Base-by-base conservation (phyloP, 768 basidiomycete species). In the Xerocomus spinulosus region DNA sequence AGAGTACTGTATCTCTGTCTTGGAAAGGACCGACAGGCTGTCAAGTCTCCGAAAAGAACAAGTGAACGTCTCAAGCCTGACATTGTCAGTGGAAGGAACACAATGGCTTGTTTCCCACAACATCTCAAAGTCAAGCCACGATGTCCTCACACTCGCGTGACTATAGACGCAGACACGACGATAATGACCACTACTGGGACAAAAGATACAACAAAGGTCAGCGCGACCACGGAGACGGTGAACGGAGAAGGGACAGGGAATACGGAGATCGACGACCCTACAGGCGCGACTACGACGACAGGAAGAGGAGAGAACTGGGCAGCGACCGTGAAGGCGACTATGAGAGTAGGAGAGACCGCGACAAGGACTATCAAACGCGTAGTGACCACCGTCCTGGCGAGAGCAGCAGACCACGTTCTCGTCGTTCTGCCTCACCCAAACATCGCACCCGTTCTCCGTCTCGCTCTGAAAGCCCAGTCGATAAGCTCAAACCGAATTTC, bases 401-500 rank as follows among this genome's bases (percentile, higher is more conserved):
- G 49, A 57, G 44, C 42, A 65, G 63, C 37, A 60, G 52, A 43
- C 56, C 59, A 39, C 57, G 50, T 5, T 57, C 70, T 17, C 70
- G 68, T 41, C 81, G 85, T 26, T 87, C 86, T 29, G 81, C 79
- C 3, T 87, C 85, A 7, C 84, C 67, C 24, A 38, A 29, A 30
- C 55, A 41, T 20, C 70, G 66, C 33, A 71, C 78, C n/a, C 61
- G 55, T 20, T 72, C 78, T 24, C 59, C 55, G 4, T 32, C 79
- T 2, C 71, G 68, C 32, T 78, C 80, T 5, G 68, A 67, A 32
- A 73, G 71, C 29, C 63, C 60, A 29, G 70, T 72, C 38, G 77
- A 78, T 58, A 87, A 87, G 60, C 71, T 80, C 5, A 92, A 95
- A 70, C 94, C 96, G 9, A 94, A 96, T 62, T 97, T 95, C 64